Conservation (phyloP, 495 filamentous ascomycete species). For the Platismatia glauca region DNA sequence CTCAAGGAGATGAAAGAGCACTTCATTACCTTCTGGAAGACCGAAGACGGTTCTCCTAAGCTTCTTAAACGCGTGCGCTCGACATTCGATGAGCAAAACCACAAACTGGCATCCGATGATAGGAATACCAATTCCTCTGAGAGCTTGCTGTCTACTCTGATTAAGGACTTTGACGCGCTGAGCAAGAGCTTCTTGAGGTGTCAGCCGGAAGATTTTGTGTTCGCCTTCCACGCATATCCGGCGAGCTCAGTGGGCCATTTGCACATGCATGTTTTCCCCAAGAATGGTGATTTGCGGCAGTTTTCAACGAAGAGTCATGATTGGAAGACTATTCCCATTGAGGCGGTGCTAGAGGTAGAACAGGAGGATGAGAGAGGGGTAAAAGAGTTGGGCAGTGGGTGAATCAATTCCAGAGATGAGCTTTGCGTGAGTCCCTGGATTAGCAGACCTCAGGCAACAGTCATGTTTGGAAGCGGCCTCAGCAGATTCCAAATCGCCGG, state of each 20-base stretch:
- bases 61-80: conserved; percentile 13
- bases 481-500: not conserved
- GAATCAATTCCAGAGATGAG: not conserved
- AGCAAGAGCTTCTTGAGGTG: conserved; percentile 10
- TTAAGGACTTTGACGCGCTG: conserved; percentile 7
- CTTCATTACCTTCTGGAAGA: conserved; percentile 22
- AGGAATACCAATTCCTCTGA: conserved; percentile 11
- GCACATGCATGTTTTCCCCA: conserved; percentile 30
- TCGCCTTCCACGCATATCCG: conserved; percentile 28
- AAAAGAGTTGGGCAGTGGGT: not conserved
- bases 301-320: conserved; percentile 25
- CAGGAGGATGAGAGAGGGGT: conserved; percentile 2
- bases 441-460: not conserved
- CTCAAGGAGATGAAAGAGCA: conserved; percentile 27
- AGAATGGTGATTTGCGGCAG: conserved; percentile 11
- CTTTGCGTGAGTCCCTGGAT: not conserved
- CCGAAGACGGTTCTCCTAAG: not conserved
- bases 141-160: not conserved
- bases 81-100: conserved; percentile 19
- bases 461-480: not conserved
- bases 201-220: conserved; percentile 25
- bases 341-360: conserved; percentile 19
- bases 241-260: conserved; percentile 28
- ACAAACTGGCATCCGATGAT: conserved; percentile 14
- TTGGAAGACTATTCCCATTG: conserved; percentile 26